Evolutionary conservation across 2,329 filamentous ascomycete species (phyloP), one percentile per base, ranked within the genome.

Genomic region (Ophiostoma ulmi): DNA sequence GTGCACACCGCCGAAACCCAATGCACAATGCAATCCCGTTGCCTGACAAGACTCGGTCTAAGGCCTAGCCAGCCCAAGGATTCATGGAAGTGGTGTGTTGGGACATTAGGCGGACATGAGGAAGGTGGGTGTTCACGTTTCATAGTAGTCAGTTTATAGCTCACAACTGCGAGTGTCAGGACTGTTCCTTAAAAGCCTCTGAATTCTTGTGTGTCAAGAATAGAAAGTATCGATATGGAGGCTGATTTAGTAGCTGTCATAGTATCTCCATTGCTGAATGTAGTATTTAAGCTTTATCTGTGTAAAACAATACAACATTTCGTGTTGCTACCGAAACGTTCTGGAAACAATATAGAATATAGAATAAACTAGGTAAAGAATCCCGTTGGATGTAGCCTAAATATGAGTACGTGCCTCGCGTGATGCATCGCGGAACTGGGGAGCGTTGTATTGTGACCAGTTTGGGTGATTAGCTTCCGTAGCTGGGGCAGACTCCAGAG

Each of bases 391-490:
- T 48, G 17, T 48, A 20, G 44, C 44, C 44, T 5, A n/a, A n/a
- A 20, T 6, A 20, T 7, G 17, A 20, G 44, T 7, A 31, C 31
- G 31, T 26, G 26, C 26, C 26, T 26, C 26, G 26, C 26, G 26
- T 31, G 31, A 31, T 31, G 38, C 61, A 64, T 17, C 61, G 31
- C 20, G 61, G 61, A 13, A 64, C 61, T 64, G 61, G 61, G 61
- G 61, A 64, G 61, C 13, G 61, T 64, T 64, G 61, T 36, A 64
- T 64, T 64, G 55, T 61, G 55, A 22, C 2, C 55, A 55, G 48
- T 20, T 55, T 55, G 55, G 6, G 55, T 61, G 55, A 13, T 31
- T 22, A 61, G n/a, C 55, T 31, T 48, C 44, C 44, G 39, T 44
- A 48, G 44, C 44, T 31, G 31, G 31, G 38, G 38, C 38, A 58